Conservation (phyloP, 352 stramenopile genomes). For the Globisporangium radiosum region DNA sequence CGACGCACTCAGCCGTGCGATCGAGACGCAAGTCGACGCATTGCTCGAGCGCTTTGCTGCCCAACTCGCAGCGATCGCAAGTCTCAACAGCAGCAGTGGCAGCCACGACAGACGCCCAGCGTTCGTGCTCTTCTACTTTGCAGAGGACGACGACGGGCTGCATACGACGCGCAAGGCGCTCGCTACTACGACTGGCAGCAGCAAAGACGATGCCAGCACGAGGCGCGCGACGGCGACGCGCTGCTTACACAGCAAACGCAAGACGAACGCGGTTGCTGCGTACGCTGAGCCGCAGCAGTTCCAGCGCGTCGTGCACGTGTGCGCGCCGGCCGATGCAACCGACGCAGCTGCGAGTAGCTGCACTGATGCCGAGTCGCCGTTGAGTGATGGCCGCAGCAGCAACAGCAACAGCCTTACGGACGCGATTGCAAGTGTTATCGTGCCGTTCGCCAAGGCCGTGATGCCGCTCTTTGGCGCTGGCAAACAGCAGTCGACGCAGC, state of each 20-base stretch:
- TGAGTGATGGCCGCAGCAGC: background rate
- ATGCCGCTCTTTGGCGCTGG: conserved; percentile 7
- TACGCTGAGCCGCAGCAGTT: conserved; percentile 26
- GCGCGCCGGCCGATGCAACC: background rate
- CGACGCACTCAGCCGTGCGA: conserved; percentile 22
- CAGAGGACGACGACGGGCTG: conserved; percentile 1
- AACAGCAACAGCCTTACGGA: background rate
- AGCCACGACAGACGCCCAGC: background rate
- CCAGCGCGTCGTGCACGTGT: conserved; percentile 23
- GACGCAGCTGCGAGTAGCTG: background rate
- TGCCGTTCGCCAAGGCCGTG: conserved; percentile 10
- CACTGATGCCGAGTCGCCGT: background rate
- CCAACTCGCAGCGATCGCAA: background rate
- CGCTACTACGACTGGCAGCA: background rate
- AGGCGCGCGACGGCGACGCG: background rate
- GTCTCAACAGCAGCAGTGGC: background rate
- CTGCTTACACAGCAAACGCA: conserved; percentile 10
- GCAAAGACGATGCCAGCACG: conserved; percentile 1
- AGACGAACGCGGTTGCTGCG: conserved; percentile 41
- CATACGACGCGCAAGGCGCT: too few relatives aligned
- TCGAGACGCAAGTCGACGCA: conserved; percentile 31
- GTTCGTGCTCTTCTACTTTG: conserved; percentile 37
- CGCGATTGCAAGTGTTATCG: conserved; percentile 5
- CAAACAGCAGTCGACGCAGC: conserved; percentile 3
- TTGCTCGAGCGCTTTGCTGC: conserved; percentile 17